These are phyloP conservation scores for Petunia secreta DNA, from an alignment of 257 asterid genomes.

Conservation along the genomic window DNA sequence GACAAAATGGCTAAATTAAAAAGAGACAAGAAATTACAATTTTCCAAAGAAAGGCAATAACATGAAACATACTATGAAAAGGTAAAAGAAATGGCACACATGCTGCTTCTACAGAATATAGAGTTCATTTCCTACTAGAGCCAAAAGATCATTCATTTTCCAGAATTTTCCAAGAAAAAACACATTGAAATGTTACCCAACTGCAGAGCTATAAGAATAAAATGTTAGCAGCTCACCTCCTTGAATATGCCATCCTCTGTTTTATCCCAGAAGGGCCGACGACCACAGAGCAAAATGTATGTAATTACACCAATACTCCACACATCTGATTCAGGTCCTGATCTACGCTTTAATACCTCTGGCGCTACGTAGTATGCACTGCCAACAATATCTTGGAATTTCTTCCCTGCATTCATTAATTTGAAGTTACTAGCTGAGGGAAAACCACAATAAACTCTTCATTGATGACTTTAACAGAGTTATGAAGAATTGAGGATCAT, in stretches of 20 bases:
- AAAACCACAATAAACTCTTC: background rate
- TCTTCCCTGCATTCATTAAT: conserved; percentile 54
- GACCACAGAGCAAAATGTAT: conserved; percentile 79
- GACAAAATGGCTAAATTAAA: background rate
- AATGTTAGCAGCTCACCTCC: conserved; percentile 33
- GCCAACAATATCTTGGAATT: conserved; percentile 76
- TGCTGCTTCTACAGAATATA: background rate
- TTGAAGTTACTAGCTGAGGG: background rate
- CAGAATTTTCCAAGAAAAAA: background rate
- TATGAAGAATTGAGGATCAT: background rate
- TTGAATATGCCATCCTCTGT: conserved; percentile 77
- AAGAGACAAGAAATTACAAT: background rate
- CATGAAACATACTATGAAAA: background rate
- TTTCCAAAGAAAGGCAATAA: background rate
- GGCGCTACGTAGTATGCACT: conserved; percentile 89
- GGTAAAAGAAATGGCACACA: background rate
- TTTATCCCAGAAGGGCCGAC: conserved; percentile 82
- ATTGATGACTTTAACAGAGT: background rate
- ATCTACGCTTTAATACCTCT: conserved; percentile 70
- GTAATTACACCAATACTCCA: conserved; percentile 89
- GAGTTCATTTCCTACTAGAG: background rate
- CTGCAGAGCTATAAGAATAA: background rate
- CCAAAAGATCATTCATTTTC: background rate
- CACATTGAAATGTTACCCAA: background rate
- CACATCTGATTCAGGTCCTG: conserved; percentile 82